A percentile compares a stretch with the other conserved stretches of the same genome.
Evolutionary conservation across 169 alveolate species (phyloP).

Genomic region (Babesia bigemina): DNA sequence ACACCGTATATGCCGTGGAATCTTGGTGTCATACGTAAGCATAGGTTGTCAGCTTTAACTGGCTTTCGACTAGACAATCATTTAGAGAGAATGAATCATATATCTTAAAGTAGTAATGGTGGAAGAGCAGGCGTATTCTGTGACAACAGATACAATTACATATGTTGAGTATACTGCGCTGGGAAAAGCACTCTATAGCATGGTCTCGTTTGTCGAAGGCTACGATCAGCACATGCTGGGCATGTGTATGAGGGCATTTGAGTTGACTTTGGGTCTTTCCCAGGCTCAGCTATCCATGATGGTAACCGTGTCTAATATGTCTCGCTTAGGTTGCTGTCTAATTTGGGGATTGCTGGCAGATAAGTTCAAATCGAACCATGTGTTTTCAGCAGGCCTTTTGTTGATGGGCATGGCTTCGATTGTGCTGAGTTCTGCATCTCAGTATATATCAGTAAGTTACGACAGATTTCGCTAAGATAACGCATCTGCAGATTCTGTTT

Average conservation of each 20-base stretch:
- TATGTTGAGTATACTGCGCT: neutral
- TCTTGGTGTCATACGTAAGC: too few relatives aligned
- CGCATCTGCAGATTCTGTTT: slow-evolving; percentile 18
- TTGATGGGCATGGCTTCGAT: slow-evolving; percentile 86
- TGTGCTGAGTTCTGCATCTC: slow-evolving; percentile 63
- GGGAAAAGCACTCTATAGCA: slow-evolving; percentile 1
- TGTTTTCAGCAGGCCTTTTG: slow-evolving; percentile 81
- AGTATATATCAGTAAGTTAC: slow-evolving; percentile 27
- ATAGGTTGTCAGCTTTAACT: too few relatives aligned
- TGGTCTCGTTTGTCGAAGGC: slow-evolving; percentile 15
- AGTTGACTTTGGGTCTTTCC: slow-evolving; percentile 80
- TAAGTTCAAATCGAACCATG: slow-evolving; percentile 79
- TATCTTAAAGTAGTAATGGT: too few relatives aligned
- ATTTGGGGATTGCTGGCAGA: slow-evolving; percentile 90
- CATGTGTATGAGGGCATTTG: slow-evolving; percentile 84
- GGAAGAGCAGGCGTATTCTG: too few relatives aligned
- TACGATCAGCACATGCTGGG: slow-evolving; percentile 12
- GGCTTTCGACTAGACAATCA: too few relatives aligned
- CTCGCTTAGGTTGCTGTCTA: slow-evolving; percentile 83
- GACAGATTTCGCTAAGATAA: neutral
- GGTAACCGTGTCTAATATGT: slow-evolving; percentile 83
- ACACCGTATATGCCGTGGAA: too few relatives aligned
- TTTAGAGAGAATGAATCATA: too few relatives aligned
- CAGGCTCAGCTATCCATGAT: slow-evolving; percentile 83
- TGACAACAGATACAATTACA: too few relatives aligned